These are phyloP conservation scores for Neofusicoccum sp. DNA, from an alignment of 2,329 filamentous ascomycete species.

Conservation along the genomic window DNA sequence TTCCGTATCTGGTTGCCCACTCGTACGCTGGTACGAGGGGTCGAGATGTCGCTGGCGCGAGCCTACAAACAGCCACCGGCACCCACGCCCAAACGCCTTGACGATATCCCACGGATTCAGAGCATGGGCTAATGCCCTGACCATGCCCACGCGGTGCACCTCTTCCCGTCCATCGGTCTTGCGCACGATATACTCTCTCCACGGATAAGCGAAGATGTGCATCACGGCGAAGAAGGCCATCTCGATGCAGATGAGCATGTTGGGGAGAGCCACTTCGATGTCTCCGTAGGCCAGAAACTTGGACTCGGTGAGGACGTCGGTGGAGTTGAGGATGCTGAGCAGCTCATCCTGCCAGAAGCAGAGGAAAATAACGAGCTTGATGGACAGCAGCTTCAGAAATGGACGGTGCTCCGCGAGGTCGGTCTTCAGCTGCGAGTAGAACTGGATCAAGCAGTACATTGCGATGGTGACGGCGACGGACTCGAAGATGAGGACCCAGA, in stretches of 20 bases:
- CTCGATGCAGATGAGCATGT: constrained; percentile 74
- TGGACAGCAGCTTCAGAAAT: constrained; percentile 77
- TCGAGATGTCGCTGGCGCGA: constrained; percentile 56
- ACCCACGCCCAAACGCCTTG: constrained; percentile 73
- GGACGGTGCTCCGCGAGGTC: constrained; percentile 68
- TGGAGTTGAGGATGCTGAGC: constrained; percentile 60
- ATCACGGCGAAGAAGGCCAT: constrained; percentile 79
- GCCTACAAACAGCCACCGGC: constrained; percentile 78
- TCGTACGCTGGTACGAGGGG: constrained; percentile 33
- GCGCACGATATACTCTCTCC: constrained; percentile 61
- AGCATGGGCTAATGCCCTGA: constrained; percentile 66
- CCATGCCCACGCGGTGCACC: constrained; percentile 19
- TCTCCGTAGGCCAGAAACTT: constrained; percentile 67
- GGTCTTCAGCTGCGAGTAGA: constrained; percentile 72
- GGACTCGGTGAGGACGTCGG: constrained; percentile 62
- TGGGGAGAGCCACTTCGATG: constrained; percentile 76
- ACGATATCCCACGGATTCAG: constrained; percentile 80
- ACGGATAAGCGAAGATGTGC: constrained; percentile 80
- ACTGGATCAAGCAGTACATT: constrained; percentile 87
- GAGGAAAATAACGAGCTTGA: constrained; percentile 89
- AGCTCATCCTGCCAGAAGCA: constrained; percentile 75
- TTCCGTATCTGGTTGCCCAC: too few species aligned
- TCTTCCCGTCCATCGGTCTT: constrained; percentile 44
- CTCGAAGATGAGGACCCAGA: constrained; percentile 77
- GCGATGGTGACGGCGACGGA: constrained; percentile 71